Evolutionary conservation across 1,284 basidiomycete species (phyloP).

Genomic region (Cryptococcus wingfieldii): DNA sequence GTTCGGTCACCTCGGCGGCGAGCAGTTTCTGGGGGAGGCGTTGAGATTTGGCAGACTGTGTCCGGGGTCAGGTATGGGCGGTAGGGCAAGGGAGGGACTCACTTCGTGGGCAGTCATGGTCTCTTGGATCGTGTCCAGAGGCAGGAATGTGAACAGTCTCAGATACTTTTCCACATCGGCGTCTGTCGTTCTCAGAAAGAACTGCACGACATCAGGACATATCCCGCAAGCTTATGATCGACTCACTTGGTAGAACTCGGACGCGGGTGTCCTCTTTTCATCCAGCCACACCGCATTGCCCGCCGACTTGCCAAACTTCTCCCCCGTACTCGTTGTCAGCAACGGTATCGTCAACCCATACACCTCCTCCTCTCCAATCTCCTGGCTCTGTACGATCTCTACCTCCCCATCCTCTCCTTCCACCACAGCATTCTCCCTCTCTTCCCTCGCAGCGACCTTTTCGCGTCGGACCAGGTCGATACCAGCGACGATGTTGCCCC

Average conservation of each 20-base stretch:
- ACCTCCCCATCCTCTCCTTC: not conserved
- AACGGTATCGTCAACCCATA: slow-evolving; percentile 91
- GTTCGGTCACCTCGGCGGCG: slow-evolving; percentile 80
- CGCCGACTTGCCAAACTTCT: slow-evolving; percentile 96
- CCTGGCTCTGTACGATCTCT: slow-evolving; percentile 14
- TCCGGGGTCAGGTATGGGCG: not conserved
- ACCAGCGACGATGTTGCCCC: slow-evolving; percentile 96
- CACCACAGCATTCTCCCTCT: not conserved
- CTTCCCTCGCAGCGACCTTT: not conserved
- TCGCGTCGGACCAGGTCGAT: slow-evolving; percentile 68
- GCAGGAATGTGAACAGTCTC: slow-evolving; percentile 75
- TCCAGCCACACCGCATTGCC: slow-evolving; percentile 95
- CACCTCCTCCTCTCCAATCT: slow-evolving; percentile 53
- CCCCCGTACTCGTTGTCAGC: slow-evolving; percentile 81
- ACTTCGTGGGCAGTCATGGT: slow-evolving; percentile 58
- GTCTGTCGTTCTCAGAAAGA: slow-evolving; percentile 79
- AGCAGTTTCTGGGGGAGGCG: slow-evolving; percentile 72
- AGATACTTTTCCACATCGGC: slow-evolving; percentile 77
- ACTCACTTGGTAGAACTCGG: slow-evolving; percentile 84
- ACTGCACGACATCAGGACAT: slow-evolving; percentile 54
- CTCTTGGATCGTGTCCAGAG: slow-evolving; percentile 58
- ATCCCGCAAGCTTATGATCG: too few species aligned
- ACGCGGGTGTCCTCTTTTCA: slow-evolving; percentile 65
- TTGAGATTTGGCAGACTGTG: slow-evolving; percentile 56
- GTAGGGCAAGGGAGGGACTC: not conserved